Evolutionary conservation across 192 early-diverging fungal genomes (phyloP), one percentile per base, ranked within the genome.

Genomic region (Podila epigama): DNA sequence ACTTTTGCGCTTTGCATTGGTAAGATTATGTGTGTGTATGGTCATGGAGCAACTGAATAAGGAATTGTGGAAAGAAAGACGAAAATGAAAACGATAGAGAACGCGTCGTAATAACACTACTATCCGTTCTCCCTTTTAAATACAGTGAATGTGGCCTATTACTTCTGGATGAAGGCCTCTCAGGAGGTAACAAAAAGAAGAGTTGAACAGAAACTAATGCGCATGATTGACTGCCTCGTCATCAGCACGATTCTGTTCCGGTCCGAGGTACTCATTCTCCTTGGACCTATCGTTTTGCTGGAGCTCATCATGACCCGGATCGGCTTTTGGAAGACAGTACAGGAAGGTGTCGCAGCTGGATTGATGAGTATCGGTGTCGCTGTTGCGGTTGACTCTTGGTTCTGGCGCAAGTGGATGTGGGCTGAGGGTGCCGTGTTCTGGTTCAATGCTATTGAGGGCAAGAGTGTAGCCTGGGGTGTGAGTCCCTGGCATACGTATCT

Each of bases 401-500:
- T 96, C 71, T 96, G 94, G 94, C 63, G 84, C n/a, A 48, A 64
- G 20, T 81, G 59, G 40, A 63, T 90, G 28, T 95, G 92, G 92
- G 92, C 94, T 5, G 93, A 96, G 65, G 81, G 84, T 15, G 66
- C 70, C 0, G 92, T 92, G 0, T 93, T 95, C 64, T 82, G 79
- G 53, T 96, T 93, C 79, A 96, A 96, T 70, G 87, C 82, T 2
- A 63, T 95, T 22, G 66, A 92, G 25, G 86, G 89, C 60, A 87
- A 87, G 55, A 83, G 81, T 35, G 69, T 81, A 2, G 88, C 88
- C 61, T 96, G 91, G 84, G 94, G 94, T 9, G 83, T 85, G 25
- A 79, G 80, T 22, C 96, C 97, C 3, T 87, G 82, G 31, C 81
- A 94, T 60, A 71, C 83, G 34, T 97, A 98, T 81, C 84, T 95